Evolutionary conservation across 805 yeast species (phyloP).

Genomic region (Yamadazyma nakazawae): DNA sequence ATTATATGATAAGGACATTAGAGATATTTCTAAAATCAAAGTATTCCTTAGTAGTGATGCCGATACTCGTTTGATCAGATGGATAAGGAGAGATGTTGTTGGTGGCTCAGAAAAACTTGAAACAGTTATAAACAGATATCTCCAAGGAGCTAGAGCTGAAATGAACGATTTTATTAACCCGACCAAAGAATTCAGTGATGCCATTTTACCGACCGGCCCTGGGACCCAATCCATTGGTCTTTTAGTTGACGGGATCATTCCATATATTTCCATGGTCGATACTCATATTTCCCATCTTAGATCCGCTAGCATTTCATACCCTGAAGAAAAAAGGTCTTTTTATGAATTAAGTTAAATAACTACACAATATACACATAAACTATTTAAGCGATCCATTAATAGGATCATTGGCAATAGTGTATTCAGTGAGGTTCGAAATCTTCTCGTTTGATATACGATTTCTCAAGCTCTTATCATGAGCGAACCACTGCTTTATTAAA

Average conservation of each 20-base stretch:
- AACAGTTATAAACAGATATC: conserved; percentile 43
- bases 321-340: conserved; percentile 40
- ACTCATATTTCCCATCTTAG: conserved; percentile 8
- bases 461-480: conserved; percentile 58
- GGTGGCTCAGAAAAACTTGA: conserved; percentile 24
- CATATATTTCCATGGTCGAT: conserved; percentile 21
- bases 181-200: conserved; percentile 73
- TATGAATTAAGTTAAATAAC: conserved; percentile 36
- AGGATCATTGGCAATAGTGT: conserved; percentile 56
- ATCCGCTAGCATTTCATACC: conserved; percentile 13
- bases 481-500: conserved; percentile 66
- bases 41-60: conserved; percentile 82
- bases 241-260: conserved; percentile 61
- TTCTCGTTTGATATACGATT: conserved; percentile 50
- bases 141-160: conserved; percentile 59
- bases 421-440: conserved; percentile 43
- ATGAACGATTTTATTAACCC: conserved; percentile 61
- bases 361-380: conserved; percentile 7
- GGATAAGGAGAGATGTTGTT: conserved; percentile 53
- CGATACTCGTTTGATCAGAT: conserved; percentile 77
- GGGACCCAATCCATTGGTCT: conserved; percentile 55
- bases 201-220: conserved; percentile 68
- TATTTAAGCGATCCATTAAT: conserved; percentile 28
- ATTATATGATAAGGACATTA: conserved; percentile 55
- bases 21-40: conserved; percentile 57